Percentiles rank a stretch among this genome's conserved stretches.
These are phyloP conservation scores for Camellia japonica DNA, from an alignment of 148 eudicot genomes.

Conservation along the genomic window DNA sequence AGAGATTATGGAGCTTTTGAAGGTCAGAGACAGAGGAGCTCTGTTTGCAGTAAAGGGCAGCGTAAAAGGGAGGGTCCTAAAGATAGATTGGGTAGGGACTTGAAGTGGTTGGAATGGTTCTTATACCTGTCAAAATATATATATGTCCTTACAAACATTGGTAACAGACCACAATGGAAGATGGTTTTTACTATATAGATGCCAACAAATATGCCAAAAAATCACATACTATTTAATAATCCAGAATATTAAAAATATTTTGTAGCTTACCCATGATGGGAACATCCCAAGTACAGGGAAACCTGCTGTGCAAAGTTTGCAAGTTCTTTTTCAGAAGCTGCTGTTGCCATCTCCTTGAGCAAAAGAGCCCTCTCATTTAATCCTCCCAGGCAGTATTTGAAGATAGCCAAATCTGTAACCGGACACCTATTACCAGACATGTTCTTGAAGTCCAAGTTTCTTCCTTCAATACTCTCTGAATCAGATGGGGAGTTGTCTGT, in stretches of 20 bases:
- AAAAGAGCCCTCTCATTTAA: conserved; percentile 65
- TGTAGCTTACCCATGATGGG: conserved; percentile 75
- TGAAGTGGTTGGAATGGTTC: too few species aligned
- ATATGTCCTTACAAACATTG: not conserved
- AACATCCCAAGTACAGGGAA: conserved; percentile 72
- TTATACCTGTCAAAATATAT: too few species aligned
- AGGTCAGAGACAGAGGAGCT: too few species aligned
- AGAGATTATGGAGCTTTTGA: too few species aligned
- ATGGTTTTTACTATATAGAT: not conserved
- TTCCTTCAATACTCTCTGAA: conserved; percentile 62
- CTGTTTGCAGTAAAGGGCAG: too few species aligned
- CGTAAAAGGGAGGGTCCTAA: too few species aligned
- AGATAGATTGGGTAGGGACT: too few species aligned
- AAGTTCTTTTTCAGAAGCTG: conserved; percentile 53
- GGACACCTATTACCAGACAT: conserved; percentile 36
- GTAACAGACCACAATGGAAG: not conserved
- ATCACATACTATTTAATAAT: not conserved
- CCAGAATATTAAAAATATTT: not conserved
- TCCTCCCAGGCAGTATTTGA: conserved; percentile 89
- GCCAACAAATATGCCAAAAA: not conserved
- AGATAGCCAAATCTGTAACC: conserved; percentile 62
- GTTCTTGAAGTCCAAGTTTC: conserved; percentile 36
- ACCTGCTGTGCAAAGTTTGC: conserved; percentile 67
- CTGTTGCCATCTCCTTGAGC: conserved; percentile 67
- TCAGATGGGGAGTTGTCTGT: conserved; percentile 56